Evolutionary conservation across 768 basidiomycete genomes (phyloP).

Genomic region (Boletellus sp.): DNA sequence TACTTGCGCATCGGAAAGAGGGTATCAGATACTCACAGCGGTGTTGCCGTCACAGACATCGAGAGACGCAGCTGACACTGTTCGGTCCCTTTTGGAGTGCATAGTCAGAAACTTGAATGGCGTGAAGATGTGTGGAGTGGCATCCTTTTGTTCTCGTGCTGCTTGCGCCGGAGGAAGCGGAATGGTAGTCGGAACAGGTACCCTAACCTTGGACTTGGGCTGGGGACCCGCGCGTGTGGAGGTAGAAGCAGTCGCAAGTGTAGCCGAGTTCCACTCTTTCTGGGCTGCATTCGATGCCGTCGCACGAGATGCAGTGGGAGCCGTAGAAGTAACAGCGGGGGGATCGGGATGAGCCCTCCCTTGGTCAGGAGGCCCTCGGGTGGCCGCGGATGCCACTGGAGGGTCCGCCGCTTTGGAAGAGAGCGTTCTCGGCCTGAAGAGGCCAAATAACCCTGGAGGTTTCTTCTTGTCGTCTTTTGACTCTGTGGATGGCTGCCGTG

Average conservation of each 20-base stretch:
- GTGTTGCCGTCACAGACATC: slow-evolving; percentile 75
- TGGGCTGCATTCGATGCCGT: slow-evolving; percentile 5
- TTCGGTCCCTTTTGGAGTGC: slow-evolving; percentile 53
- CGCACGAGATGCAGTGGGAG: slow-evolving; percentile 12
- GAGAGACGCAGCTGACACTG: slow-evolving; percentile 69
- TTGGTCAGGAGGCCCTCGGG: slow-evolving; percentile 21
- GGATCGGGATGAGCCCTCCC: slow-evolving; percentile 12
- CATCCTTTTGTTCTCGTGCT: slow-evolving; percentile 36
- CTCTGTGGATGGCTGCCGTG: slow-evolving; percentile 27
- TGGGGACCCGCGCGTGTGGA: slow-evolving; percentile 13
- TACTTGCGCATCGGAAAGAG: not conserved
- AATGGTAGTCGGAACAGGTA: slow-evolving; percentile 22
- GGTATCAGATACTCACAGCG: slow-evolving; percentile 48
- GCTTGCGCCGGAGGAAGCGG: slow-evolving; percentile 33
- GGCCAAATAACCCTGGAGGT: slow-evolving; percentile 25
- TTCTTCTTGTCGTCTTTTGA: slow-evolving; percentile 35
- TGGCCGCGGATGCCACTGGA: slow-evolving; percentile 17
- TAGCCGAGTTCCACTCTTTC: slow-evolving; percentile 15
- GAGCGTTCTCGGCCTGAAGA: slow-evolving; percentile 31
- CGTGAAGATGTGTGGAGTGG: slow-evolving; percentile 48
- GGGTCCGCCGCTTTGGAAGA: slow-evolving; percentile 29
- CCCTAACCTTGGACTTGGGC: slow-evolving; percentile 14
- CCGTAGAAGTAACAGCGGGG: not conserved
- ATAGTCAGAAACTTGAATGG: slow-evolving; percentile 58
- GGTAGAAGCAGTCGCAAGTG: slow-evolving; percentile 1